A percentile compares a stretch with the other conserved stretches of the same genome.
These are phyloP conservation scores for Kwoniella shandongensis DNA, from an alignment of 768 basidiomycete species.

Conservation along the genomic window DNA sequence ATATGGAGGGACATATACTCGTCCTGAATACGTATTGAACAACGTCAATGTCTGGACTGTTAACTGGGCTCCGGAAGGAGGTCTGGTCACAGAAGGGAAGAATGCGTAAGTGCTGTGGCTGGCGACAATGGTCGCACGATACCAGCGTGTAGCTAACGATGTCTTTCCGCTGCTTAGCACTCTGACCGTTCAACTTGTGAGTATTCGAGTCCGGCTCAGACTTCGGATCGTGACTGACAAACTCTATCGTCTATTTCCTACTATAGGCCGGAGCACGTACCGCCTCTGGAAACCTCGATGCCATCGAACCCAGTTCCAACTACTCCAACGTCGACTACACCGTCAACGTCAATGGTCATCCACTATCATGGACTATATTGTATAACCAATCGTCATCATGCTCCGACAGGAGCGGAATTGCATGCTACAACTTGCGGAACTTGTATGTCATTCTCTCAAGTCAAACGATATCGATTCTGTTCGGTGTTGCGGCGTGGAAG, in stretches of 20 bases:
- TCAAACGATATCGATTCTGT: too few relatives aligned
- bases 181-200: too few relatives aligned
- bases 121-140: too few relatives aligned
- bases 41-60: conserved; percentile 9
- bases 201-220: too few relatives aligned
- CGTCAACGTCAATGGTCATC: conserved; percentile 12
- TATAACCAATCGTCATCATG: conserved; percentile 21
- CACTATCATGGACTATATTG: neutral
- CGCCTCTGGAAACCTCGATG: conserved; percentile 20
- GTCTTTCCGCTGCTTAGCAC: too few relatives aligned
- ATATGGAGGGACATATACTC: conserved; percentile 2
- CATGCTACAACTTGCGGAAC: conserved; percentile 16
- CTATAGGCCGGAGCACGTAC: conserved; percentile 13
- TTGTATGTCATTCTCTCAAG: neutral
- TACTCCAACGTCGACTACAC: conserved; percentile 11
- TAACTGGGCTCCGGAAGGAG: neutral
- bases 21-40: neutral
- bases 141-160: too few relatives aligned
- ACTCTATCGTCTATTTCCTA: too few relatives aligned
- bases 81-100: too few relatives aligned
- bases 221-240: too few relatives aligned
- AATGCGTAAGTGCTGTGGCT: too few relatives aligned
- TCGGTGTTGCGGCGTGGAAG: too few relatives aligned
- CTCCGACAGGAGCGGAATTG: conserved; percentile 14
- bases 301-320: conserved; percentile 9